phyloP scores from a whole-genome alignment of 805 yeast species.

The Komagataella phaffii region DNA sequence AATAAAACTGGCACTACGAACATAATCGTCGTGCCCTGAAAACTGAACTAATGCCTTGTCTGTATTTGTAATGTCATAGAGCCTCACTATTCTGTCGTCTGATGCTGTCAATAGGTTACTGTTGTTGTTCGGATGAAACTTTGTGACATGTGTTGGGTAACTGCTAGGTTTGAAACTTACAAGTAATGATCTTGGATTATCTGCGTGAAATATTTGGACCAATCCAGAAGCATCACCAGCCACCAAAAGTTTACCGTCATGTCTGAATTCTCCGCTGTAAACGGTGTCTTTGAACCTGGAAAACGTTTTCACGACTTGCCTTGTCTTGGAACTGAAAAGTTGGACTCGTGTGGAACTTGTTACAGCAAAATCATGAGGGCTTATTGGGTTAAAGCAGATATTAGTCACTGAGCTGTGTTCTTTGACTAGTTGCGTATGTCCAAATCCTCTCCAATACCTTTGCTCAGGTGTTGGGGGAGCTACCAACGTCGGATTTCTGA shows the following conservation, averaged over 20 bases:
- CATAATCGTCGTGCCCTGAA: conserved; percentile 74
- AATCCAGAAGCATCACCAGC: conserved; percentile 95
- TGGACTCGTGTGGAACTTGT: conserved; percentile 88
- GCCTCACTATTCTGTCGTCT: conserved; percentile 77
- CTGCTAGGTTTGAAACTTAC: conserved; percentile 73
- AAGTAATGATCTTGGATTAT: conserved; percentile 63
- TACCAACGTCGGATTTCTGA: conserved; percentile 65
- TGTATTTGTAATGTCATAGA: conserved; percentile 78
- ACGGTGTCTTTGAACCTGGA: conserved; percentile 85
- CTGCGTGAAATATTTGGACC: conserved; percentile 81
- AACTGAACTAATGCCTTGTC: conserved; percentile 61
- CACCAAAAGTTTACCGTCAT: conserved; percentile 80
- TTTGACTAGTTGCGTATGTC: conserved; percentile 77
- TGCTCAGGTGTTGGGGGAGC: conserved; percentile 85
- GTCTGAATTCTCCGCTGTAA: conserved; percentile 80
- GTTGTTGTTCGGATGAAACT: conserved; percentile 68
- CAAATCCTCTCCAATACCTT: conserved; percentile 82
- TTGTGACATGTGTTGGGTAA: conserved; percentile 88
- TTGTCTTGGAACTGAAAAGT: conserved; percentile 83
- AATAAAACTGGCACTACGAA: conserved; percentile 68
- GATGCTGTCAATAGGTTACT: conserved; percentile 78
- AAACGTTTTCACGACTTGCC: conserved; percentile 81
- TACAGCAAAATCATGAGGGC: conserved; percentile 88
- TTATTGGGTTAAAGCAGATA: conserved; percentile 72
- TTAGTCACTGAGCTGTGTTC: conserved; percentile 89